Evolutionary conservation across 257 asterid genomes (phyloP).

Genomic region (Plectranthus barbatus): DNA sequence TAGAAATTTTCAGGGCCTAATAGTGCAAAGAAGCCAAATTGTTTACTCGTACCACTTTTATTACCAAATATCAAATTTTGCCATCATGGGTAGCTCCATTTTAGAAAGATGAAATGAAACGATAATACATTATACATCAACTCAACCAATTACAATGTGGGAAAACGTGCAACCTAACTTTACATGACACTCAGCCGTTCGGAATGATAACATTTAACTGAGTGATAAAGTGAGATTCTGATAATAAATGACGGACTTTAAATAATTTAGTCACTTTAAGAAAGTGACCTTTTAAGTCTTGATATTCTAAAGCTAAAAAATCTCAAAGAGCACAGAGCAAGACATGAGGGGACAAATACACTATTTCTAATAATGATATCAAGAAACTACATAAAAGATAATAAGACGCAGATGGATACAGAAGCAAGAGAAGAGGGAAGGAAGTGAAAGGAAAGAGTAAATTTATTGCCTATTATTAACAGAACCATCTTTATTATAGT

Average conservation of each 20-base stretch:
- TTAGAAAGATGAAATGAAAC: background rate
- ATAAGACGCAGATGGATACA: background rate
- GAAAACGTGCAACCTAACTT: background rate
- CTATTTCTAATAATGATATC: background rate
- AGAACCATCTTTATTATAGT: constrained; percentile 93
- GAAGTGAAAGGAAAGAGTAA: background rate
- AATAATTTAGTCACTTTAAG: background rate
- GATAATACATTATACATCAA: background rate
- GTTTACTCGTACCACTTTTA: background rate
- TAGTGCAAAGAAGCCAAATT: background rate
- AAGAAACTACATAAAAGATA: background rate
- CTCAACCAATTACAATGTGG: background rate
- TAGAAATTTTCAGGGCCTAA: background rate
- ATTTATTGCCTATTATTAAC: constrained; percentile 65
- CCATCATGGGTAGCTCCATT: background rate
- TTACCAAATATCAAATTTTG: background rate
- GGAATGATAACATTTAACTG: background rate
- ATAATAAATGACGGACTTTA: background rate
- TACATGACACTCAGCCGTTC: background rate
- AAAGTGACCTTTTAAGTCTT: too few species aligned
- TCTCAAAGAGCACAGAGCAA: background rate
- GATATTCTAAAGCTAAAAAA: background rate
- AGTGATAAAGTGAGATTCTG: background rate
- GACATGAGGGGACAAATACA: background rate
- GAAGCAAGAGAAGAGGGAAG: background rate